Base-by-base conservation (phyloP, 208 protist species). In the Trypanosoma lewisi region DNA sequence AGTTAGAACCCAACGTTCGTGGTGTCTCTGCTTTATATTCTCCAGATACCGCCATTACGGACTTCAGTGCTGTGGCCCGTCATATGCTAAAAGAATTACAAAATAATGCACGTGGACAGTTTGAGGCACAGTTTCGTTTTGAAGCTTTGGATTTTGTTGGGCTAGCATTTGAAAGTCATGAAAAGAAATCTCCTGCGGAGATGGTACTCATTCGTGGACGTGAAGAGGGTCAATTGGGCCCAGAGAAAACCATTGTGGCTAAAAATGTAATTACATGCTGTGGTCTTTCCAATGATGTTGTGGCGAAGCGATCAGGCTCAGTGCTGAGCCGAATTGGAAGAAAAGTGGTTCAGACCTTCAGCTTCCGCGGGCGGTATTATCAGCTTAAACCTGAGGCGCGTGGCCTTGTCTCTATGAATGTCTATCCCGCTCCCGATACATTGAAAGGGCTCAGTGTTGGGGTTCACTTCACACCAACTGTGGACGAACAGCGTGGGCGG, bases 331-430 rank as follows among this genome's bases (percentile, higher is more conserved):
- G 65, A 33, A 55, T 91, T 25, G 87, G 83, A 28, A 72, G 68
- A 59, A 83, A 82, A 53, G 74, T 91, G 16, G 58, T 61, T 45
- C 83, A 91, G 60, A 91, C 77, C 9, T 88, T 92, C 61, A 74
- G 77, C 64, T 93, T 95, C 63, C 84, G 89, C 36, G 86, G 89
- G 14, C 75, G 80, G 23, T 96, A 96, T 66, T 91, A 90, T 56
- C 78, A 93, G 62, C 42, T 93, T 11, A 57, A 54, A 11, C 81
- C 78, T n/a, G 75, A 91, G 45, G 67, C 78, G 33, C 70, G 73
- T 6, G 51, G 80, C 47, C 59, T 95, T 56, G 79, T 91, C 16
- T 78, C 74, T 34, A 80, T 82, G 68, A 80, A 89, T 65, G 85
- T 93, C 36, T 95, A 92, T 67, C 89, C 77, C 17, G 81, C 73